Evolutionary conservation across 2,329 filamentous ascomycete species (phyloP), one percentile per base, ranked within the genome.

Genomic region (Sclerotinia spermophila): DNA sequence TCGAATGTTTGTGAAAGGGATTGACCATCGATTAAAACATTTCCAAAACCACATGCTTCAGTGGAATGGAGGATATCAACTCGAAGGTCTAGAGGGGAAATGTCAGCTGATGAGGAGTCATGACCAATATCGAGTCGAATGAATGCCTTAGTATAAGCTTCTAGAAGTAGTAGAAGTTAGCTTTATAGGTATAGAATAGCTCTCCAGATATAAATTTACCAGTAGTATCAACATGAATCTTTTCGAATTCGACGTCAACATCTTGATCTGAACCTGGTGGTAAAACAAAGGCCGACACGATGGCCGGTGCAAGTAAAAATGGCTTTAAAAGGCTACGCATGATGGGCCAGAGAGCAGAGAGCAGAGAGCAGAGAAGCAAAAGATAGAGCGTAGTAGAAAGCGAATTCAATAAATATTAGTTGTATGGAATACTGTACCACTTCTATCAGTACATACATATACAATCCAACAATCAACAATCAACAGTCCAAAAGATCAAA

Each of bases 1-100:
- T 73, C 73, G 11, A 72, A 59, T 58, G 81, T 79, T 71, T 83
- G 82, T 24, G 78, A 73, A 7, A 86, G 79, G 7, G 76, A 53
- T 71, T 83, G 81, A 71, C 82, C 83, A 76, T 86, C 83, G 71
- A 87, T 76, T 27, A 81, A 82, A 71, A 86, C 79, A 73, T 83
- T 84, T 73, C 81, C 82, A 75, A 79, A 79, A 3, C 82, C 84
- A 74, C 85, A 87, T 38, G 82, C 79, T n/a, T 81, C 77, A 15
- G 79, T 78, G 15, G 84, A 83, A 71, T 84, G 81, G 44, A 82
- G 76, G 51, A 86, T 78, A 72, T 85, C 81, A 61, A 87, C 75
- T 60, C 80, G 80, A 64, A 86, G 74, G 42, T 56, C 67, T 8
- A 78, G 38, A 5, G 72, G 44, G 27, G 71, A 66, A 7, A 15